phyloP scores from a whole-genome alignment of 148 eudicot species.

The Cornus controversa region DNA sequence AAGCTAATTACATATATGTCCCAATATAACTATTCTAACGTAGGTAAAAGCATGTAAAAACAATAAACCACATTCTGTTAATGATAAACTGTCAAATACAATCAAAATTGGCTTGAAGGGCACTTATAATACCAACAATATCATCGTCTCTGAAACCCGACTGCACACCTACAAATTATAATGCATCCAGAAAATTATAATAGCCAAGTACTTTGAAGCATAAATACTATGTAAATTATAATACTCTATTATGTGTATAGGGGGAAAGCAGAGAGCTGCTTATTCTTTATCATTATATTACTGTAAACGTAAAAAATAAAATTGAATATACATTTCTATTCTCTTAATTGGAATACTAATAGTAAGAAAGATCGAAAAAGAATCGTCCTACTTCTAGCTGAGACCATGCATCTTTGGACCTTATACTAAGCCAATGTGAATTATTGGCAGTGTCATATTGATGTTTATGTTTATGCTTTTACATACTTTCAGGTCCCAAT shows the following conservation, averaged over 20 bases:
- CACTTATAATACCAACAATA: too few species aligned
- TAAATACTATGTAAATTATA: neutral
- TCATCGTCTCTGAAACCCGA: too few species aligned
- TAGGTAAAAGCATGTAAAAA: too few species aligned
- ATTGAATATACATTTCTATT: neutral
- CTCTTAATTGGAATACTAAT: neutral
- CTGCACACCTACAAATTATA: too few species aligned
- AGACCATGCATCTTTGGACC: neutral
- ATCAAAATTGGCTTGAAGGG: too few species aligned
- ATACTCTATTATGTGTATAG: neutral
- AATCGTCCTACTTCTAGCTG: neutral
- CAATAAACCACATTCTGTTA: too few species aligned
- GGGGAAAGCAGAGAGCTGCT: neutral
- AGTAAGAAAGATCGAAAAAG: neutral
- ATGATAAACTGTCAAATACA: too few species aligned
- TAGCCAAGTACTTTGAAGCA: neutral
- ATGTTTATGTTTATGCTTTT: neutral
- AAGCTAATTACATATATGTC: too few species aligned
- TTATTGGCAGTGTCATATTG: neutral
- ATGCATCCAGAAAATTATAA: neutral
- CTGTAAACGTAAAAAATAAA: too few species aligned
- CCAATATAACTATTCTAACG: too few species aligned
- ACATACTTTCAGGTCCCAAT: slow-evolving; percentile 70
- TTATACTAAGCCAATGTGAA: neutral
- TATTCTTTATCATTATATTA: too few species aligned